phyloP scores from a whole-genome alignment of 306 rosid species.

The Heteromeles arbutifolia region DNA sequence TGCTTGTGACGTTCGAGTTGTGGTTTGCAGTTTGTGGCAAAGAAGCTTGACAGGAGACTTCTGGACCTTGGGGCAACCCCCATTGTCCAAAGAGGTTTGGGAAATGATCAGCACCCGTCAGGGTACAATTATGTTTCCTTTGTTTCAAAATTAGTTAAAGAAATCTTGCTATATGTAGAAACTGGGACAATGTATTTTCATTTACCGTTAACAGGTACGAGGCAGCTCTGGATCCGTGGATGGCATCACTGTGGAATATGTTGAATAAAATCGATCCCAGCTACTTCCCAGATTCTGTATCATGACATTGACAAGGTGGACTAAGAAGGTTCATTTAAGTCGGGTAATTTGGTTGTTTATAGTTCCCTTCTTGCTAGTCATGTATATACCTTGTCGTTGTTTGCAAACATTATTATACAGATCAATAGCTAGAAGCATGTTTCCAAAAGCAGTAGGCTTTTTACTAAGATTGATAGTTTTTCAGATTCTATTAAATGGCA shows the following conservation, averaged over 20 bases:
- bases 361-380: background rate
- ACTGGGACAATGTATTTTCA: background rate
- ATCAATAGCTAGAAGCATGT: background rate
- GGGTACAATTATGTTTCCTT: constrained; percentile 43
- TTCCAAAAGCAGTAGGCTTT: background rate
- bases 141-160: background rate
- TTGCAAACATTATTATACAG: background rate
- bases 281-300: constrained; percentile 54
- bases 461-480: background rate
- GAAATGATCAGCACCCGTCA: constrained; percentile 92
- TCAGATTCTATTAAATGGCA: background rate
- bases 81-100: constrained; percentile 69
- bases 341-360: constrained; percentile 45
- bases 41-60: constrained; percentile 89
- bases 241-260: constrained; percentile 64
- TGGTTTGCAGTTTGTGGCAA: constrained; percentile 75
- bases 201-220: constrained; percentile 52
- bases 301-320: constrained; percentile 39
- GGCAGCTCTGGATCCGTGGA: constrained; percentile 94
- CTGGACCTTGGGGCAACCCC: constrained; percentile 72
- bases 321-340: constrained; percentile 30
- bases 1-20: background rate
- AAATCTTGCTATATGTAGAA: background rate
- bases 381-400: background rate
- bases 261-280: constrained; percentile 46